Evolutionary conservation across 1,284 basidiomycete genomes (phyloP).

Genomic region (Pyrrhoderma lamaoense): DNA sequence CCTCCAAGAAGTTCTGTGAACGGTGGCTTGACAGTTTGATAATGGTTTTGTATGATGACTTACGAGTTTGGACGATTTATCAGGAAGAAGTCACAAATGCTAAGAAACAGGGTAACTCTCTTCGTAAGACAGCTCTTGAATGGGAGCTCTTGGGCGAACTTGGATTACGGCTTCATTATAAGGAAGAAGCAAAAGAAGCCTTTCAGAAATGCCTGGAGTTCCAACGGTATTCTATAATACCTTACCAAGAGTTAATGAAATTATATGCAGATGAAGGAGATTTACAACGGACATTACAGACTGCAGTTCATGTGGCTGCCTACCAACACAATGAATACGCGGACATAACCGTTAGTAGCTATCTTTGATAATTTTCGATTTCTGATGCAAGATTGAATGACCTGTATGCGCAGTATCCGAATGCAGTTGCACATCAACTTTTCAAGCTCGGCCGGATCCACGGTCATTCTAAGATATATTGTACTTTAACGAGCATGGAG

Average conservation of each 20-base stretch:
- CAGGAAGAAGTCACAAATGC: slow-evolving; percentile 98
- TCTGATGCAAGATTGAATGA: slow-evolving; percentile 3
- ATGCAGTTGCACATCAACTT: slow-evolving; percentile 80
- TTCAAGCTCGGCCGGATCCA: slow-evolving; percentile 92
- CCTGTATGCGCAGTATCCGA: slow-evolving; percentile 63
- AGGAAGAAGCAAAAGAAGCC: slow-evolving; percentile 96
- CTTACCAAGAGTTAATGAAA: slow-evolving; percentile 88
- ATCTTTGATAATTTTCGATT: slow-evolving; percentile 3
- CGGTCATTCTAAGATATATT: slow-evolving; percentile 90
- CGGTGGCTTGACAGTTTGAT: slow-evolving; percentile 98
- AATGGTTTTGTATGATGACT: slow-evolving; percentile 98
- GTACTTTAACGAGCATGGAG: slow-evolving; percentile 90
- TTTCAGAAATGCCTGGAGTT: slow-evolving; percentile 91
- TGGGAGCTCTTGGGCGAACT: slow-evolving; percentile 99
- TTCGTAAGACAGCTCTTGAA: slow-evolving; percentile 94
- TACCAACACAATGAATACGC: slow-evolving; percentile 84
- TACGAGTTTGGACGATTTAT: slow-evolving; percentile 99
- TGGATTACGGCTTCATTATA: slow-evolving; percentile 86
- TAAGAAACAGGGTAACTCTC: slow-evolving; percentile 94
- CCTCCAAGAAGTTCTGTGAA: slow-evolving; percentile 94
- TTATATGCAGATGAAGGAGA: slow-evolving; percentile 94
- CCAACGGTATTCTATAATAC: slow-evolving; percentile 82
- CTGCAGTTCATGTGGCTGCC: slow-evolving; percentile 86
- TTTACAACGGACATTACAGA: slow-evolving; percentile 84
- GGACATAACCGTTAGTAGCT: slow-evolving; percentile 73